phyloP scores from a whole-genome alignment of 1,139 yeast genomes.

The Kurtzmaniella quercitrusa region DNA sequence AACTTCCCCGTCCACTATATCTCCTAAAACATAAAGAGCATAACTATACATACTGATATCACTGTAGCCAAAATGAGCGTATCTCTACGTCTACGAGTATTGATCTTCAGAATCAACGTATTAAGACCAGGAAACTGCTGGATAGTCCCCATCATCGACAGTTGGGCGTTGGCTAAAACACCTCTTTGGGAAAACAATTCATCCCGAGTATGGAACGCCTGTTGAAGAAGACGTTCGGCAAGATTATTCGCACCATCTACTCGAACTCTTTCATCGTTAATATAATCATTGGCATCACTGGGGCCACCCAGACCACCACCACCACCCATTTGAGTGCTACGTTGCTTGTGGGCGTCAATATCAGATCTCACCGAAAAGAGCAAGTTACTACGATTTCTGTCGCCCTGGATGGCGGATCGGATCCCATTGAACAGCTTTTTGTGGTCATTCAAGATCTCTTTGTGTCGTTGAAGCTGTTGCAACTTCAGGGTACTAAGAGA shows the following conservation, averaged over 20 bases:
- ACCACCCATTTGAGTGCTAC: slow-evolving; percentile 21
- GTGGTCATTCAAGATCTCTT: slow-evolving; percentile 72
- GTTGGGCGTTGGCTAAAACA: slow-evolving; percentile 59
- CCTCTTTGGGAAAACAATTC: slow-evolving; percentile 72
- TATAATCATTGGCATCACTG: slow-evolving; percentile 53
- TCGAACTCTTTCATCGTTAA: slow-evolving; percentile 70
- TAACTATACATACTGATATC: slow-evolving; percentile 67
- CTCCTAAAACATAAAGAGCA: slow-evolving; percentile 47
- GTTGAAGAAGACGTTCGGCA: slow-evolving; percentile 74
- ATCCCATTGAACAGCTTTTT: slow-evolving; percentile 59
- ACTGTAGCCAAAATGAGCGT: slow-evolving; percentile 77
- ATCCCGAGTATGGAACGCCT: slow-evolving; percentile 87
- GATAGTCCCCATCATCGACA: slow-evolving; percentile 56
- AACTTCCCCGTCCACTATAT: no score
- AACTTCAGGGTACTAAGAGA: slow-evolving; percentile 66
- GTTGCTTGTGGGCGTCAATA: slow-evolving; percentile 55
- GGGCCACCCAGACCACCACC: no score
- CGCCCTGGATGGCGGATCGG: slow-evolving; percentile 58
- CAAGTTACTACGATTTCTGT: slow-evolving; percentile 70
- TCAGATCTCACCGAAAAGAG: slow-evolving; percentile 75
- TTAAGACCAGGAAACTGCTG: slow-evolving; percentile 80
- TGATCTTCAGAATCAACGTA: slow-evolving; percentile 70
- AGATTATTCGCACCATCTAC: slow-evolving; percentile 70
- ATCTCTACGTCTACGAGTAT: slow-evolving; percentile 85
- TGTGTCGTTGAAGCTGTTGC: slow-evolving; percentile 81